phyloP scores from a whole-genome alignment of 805 yeast species.

The Saccharomycopsis sp. region DNA sequence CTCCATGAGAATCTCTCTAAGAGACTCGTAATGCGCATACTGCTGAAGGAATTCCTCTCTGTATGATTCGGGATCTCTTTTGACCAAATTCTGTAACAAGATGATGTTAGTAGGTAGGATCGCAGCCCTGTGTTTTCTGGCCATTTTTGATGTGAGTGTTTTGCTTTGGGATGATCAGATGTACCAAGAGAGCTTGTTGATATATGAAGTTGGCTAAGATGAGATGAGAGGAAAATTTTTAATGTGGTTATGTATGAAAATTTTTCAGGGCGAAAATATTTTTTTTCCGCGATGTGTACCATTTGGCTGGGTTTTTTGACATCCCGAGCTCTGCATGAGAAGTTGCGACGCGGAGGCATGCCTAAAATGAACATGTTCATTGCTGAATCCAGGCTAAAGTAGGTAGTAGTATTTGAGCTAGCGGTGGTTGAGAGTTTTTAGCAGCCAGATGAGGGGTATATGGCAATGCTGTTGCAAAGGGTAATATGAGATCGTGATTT shows the following conservation, averaged over 20 bases:
- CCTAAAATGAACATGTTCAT: too few species aligned
- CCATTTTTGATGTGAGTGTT: constrained; percentile 46
- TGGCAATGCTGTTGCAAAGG: too few species aligned
- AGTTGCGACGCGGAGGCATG: too few species aligned
- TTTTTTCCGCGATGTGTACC: background rate
- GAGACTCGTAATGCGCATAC: constrained; percentile 84
- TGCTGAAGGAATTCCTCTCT: constrained; percentile 91
- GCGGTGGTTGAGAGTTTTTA: too few species aligned
- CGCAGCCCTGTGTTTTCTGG: constrained; percentile 84
- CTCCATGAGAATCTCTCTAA: constrained; percentile 76
- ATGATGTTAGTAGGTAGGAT: constrained; percentile 89
- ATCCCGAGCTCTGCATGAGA: too few species aligned
- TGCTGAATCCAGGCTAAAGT: too few species aligned
- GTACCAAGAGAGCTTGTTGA: background rate
- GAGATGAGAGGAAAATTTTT: background rate
- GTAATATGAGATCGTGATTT: too few species aligned
- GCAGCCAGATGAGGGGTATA: too few species aligned
- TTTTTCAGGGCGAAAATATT: background rate
- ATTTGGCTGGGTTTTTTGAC: background rate
- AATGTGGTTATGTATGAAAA: background rate
- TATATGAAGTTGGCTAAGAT: background rate
- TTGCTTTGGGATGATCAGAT: constrained; percentile 19
- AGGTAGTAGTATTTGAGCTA: too few species aligned
- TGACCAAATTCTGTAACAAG: constrained; percentile 82
- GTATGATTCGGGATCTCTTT: constrained; percentile 91